Conservation (phyloP, 805 yeast genomes). For the Candida saitoana region DNA sequence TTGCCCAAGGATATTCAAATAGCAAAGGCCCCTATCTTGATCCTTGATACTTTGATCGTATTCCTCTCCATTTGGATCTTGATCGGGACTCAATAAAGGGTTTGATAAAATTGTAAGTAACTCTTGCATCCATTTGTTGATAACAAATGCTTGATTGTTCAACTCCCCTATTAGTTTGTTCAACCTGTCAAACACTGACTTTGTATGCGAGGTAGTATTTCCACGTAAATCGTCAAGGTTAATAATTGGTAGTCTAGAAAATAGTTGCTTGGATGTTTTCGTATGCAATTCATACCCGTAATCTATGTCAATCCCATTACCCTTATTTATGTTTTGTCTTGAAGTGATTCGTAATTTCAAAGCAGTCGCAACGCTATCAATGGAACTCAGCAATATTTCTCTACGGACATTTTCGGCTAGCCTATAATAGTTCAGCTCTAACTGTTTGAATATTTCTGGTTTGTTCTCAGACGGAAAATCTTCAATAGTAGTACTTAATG, state of each 20-base stretch:
- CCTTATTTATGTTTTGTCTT: conserved; percentile 15
- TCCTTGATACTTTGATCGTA: conserved; percentile 69
- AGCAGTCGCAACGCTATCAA: conserved; percentile 22
- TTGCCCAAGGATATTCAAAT: conserved; percentile 47
- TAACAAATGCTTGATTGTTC: conserved; percentile 47
- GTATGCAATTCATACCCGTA: conserved; percentile 29
- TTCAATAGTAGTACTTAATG: conserved; percentile 7
- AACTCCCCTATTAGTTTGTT: conserved; percentile 27
- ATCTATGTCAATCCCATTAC: conserved; percentile 17
- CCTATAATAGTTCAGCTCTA: conserved; percentile 29
- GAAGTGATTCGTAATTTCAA: conserved; percentile 20
- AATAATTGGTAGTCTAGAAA: conserved; percentile 27
- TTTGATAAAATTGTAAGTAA: conserved; percentile 41
- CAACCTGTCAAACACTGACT: conserved; percentile 19
- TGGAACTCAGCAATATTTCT: conserved; percentile 28
- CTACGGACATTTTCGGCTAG: conserved; percentile 34
- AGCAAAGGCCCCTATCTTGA: conserved; percentile 66
- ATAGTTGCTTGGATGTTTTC: conserved; percentile 30
- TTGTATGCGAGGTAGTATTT: conserved; percentile 18
- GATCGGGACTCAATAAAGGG: conserved; percentile 47
- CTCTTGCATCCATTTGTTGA: conserved; percentile 50
- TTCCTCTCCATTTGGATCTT: conserved; percentile 66
- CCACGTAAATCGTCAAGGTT: conserved; percentile 12
- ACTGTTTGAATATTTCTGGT: conserved; percentile 13
- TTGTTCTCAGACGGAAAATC: conserved; percentile 5